Evolutionary conservation across 148 eudicot species (phyloP).

Genomic region (Heliamphora exappendiculata): DNA sequence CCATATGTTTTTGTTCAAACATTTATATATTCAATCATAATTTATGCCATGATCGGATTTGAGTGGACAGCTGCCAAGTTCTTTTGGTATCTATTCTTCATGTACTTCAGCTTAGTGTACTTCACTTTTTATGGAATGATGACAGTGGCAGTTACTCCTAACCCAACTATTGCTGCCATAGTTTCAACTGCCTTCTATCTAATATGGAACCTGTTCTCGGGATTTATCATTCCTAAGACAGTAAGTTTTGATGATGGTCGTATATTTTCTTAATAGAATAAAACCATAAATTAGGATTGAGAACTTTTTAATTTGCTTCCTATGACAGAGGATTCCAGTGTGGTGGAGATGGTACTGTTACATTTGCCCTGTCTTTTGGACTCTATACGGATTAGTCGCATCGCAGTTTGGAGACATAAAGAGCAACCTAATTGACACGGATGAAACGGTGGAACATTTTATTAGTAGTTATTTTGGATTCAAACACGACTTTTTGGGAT

Average conservation of each 20-base stretch:
- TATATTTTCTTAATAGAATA: background rate
- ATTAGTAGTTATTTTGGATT: constrained; percentile 30
- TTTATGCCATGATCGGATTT: constrained; percentile 43
- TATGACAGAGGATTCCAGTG: constrained; percentile 59
- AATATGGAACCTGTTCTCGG: constrained; percentile 45
- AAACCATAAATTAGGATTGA: background rate
- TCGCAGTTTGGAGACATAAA: constrained; percentile 43
- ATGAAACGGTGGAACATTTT: constrained; percentile 25
- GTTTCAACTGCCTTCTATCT: constrained; percentile 34
- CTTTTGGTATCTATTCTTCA: constrained; percentile 39
- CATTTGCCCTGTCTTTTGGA: constrained; percentile 34
- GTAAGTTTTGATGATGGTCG: constrained; percentile 21
- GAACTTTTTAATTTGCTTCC: background rate
- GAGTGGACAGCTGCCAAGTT: constrained; percentile 42
- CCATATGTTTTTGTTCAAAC: constrained; percentile 42
- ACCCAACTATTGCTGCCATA: constrained; percentile 37
- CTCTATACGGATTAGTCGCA: constrained; percentile 36
- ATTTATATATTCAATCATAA: constrained; percentile 25
- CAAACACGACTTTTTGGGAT: constrained; percentile 29
- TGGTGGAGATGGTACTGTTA: constrained; percentile 62
- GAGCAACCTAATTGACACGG: background rate
- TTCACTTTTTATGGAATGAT: constrained; percentile 57
- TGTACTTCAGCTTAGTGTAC: constrained; percentile 41
- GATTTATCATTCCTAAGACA: constrained; percentile 33
- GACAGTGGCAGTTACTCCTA: constrained; percentile 44